Base-by-base conservation (phyloP, 495 filamentous ascomycete species). In the Penicillium dipodomyicola region DNA sequence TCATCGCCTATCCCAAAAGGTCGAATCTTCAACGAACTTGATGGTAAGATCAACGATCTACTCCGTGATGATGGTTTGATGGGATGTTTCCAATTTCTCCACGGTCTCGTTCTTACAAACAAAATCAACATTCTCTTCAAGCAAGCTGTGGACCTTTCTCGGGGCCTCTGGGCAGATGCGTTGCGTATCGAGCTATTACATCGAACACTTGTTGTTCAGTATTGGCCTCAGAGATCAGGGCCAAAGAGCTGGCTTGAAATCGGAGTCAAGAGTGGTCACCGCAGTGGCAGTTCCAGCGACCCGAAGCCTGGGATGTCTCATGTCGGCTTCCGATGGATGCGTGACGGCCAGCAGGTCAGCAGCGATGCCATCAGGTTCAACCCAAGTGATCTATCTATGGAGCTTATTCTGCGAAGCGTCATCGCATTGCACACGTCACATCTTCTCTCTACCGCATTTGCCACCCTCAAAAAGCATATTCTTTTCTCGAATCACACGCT, bases 231-330 rank as follows among this genome's bases (percentile, higher is more conserved):
- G 39, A 82, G 82, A 53, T 73, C 82, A 27, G 83, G 82, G 11
- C 72, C 78, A 4, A 95, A 91, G 74, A 94, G 84, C 69, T 97
- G 94, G 92, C 77, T 97, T 44, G 87, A 96, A 41, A 79, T 97
- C n/a, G 91, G 90, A 2, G 77, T 94, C 27, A 76, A 82, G 56
- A 88, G 89, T 63, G 84, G 85, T 40, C 83, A 69, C 61, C 58
- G 72, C 70, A 49, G 68, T 65, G 45, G 33, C 19, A 41, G 29
- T 37, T 30, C 48, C 14, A 49, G 42, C 25, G 35, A 52, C 35
- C 8, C 20, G 8, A 65, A 54, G 22, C 58, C 66, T 32, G 52
- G 63, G 14, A 67, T 76, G n/a, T 69, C 83, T n/a, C 66, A 65
- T 27, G 68, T 97, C 27, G 81, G 74, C 17, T 66, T 94, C 41